These are phyloP conservation scores for Lactifluus echinatus DNA, from an alignment of 768 basidiomycete species.

Conservation along the genomic window DNA sequence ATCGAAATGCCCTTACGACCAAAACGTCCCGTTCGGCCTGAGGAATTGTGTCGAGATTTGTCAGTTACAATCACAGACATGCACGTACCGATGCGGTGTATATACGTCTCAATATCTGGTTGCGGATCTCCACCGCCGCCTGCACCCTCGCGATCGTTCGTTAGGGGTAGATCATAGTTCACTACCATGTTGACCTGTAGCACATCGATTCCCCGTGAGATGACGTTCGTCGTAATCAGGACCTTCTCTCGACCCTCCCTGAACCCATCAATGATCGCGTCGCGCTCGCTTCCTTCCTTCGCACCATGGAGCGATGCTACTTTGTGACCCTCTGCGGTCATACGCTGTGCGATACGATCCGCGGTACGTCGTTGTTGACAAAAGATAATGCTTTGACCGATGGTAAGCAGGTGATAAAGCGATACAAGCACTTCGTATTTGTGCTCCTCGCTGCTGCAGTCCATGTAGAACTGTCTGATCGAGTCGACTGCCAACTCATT, in stretches of 20 bases:
- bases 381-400: conserved; percentile 99
- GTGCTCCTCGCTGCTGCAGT: conserved; percentile 82
- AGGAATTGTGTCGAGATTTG: neutral
- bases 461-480: conserved; percentile 97
- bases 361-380: conserved; percentile 92
- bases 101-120: conserved; percentile 94
- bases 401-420: conserved; percentile 82
- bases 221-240: conserved; percentile 97
- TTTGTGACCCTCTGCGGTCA: conserved; percentile 90
- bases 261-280: conserved; percentile 89
- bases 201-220: conserved; percentile 97
- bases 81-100: conserved; percentile 87
- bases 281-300: conserved; percentile 84
- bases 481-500: conserved; percentile 92
- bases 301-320: conserved; percentile 94
- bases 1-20: conserved; percentile 95
- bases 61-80: neutral
- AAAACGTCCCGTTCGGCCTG: conserved; percentile 96
- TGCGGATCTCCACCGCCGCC: conserved; percentile 39
- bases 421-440: conserved; percentile 95
- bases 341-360: conserved; percentile 83
- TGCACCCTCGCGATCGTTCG: conserved; percentile 55
- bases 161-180: conserved; percentile 91
- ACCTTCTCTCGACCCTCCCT: conserved; percentile 95
- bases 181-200: conserved; percentile 99